Percentiles rank a stretch among this genome's conserved stretches.
Conservation (phyloP, 768 basidiomycete genomes). For the Botryobasidium botryosum region DNA sequence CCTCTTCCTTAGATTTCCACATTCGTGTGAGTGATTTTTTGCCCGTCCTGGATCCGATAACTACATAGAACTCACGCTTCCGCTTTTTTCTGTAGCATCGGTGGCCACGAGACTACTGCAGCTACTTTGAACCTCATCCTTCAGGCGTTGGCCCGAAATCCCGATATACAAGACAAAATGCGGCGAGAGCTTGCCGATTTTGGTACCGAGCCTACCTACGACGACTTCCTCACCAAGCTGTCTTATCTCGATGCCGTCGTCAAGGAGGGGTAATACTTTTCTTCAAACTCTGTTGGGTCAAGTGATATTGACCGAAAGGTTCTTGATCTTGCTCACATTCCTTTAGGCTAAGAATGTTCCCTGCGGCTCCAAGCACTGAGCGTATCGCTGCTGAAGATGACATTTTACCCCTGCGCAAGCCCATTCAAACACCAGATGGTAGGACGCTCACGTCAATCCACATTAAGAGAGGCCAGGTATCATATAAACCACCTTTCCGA, state of each 20-base stretch:
- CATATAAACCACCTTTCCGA: too few species aligned
- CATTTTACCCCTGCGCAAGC: constrained; percentile 7
- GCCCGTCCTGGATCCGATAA: neutral
- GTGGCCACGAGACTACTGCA: constrained; percentile 29
- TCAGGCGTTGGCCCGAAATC: constrained; percentile 24
- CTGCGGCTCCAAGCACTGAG: constrained; percentile 8
- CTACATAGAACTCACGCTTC: constrained; percentile 6
- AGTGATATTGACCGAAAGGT: too few species aligned
- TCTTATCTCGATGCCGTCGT: constrained; percentile 28
- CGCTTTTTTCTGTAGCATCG: constrained; percentile 20
- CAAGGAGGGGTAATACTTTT: constrained; percentile 27
- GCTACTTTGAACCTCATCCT: constrained; percentile 24
- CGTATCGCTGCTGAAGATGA: constrained; percentile 11
- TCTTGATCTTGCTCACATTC: too few species aligned
- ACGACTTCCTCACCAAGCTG: constrained; percentile 23
- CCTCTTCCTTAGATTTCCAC: neutral
- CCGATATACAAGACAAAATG: constrained; percentile 23
- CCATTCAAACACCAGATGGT: constrained; percentile 4
- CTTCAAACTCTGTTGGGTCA: neutral
- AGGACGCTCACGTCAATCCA: neutral
- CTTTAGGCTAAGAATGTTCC: constrained; percentile 8
- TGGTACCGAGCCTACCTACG: constrained; percentile 22
- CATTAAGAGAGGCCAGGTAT: constrained; percentile 10
- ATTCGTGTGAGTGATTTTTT: neutral
- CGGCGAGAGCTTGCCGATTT: constrained; percentile 24